These are phyloP conservation scores for Candida hispaniensis DNA, from an alignment of 805 yeast species.

Conservation along the genomic window DNA sequence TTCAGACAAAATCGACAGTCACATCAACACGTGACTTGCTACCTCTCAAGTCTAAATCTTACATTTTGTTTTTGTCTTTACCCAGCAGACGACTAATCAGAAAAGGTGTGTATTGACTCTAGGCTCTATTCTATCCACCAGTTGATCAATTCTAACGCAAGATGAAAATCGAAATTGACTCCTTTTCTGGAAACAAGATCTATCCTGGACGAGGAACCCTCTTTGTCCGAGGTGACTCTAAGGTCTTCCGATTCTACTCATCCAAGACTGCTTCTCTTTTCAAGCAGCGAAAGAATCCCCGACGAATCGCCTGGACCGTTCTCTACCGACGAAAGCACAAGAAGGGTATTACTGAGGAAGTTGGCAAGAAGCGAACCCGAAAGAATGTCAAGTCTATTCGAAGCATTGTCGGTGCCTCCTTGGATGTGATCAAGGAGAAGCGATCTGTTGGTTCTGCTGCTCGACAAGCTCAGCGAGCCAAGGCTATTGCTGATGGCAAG, in stretches of 20 bases:
- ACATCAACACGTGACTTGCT: too few relatives aligned
- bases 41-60: too few relatives aligned
- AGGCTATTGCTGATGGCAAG: slow-evolving; percentile 51
- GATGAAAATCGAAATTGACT: slow-evolving; percentile 99
- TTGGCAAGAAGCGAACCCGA: slow-evolving; percentile 92
- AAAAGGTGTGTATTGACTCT: too few relatives aligned
- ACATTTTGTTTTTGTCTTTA: too few relatives aligned
- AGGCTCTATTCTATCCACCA: too few relatives aligned
- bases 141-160: slow-evolving; percentile 17
- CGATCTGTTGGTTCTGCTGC: slow-evolving; percentile 92
- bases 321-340: slow-evolving; percentile 99
- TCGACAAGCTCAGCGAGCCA: slow-evolving; percentile 96
- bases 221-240: slow-evolving; percentile 99
- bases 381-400: slow-evolving; percentile 97
- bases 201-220: slow-evolving; percentile 99
- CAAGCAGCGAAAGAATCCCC: slow-evolving; percentile 99
- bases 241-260: slow-evolving; percentile 98
- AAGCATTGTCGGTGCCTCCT: slow-evolving; percentile 98
- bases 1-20: too few relatives aligned
- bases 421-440: slow-evolving; percentile 96
- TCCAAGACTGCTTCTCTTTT: slow-evolving; percentile 96
- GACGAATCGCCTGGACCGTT: slow-evolving; percentile 99
- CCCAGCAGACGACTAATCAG: too few relatives aligned
- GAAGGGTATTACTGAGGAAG: slow-evolving; percentile 99
- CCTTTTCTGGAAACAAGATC: slow-evolving; percentile 98